Base-by-base conservation (phyloP, 108 stramenopile species). In the Epithemia pelagica region DNA sequence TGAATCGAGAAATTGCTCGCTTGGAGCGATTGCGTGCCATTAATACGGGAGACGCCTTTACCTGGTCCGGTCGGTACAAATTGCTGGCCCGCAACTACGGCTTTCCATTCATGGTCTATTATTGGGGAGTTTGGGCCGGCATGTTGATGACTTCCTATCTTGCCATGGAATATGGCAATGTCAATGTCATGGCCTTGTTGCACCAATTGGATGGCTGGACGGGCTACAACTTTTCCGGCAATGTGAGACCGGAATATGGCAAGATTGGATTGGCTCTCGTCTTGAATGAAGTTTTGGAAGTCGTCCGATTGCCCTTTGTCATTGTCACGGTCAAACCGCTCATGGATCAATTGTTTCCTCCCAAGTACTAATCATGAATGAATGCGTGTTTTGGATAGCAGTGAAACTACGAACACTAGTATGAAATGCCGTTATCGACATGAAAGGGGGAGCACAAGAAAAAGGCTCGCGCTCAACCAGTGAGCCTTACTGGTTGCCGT, bases 31-130 rank as follows among this genome's bases (percentile, higher is more conserved):
- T 89, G 10, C 73, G 87, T 26, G 86, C 77, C 10, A 94, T 94
- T 61, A 91, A 94, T 73, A 94, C 90, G 8, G 93, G 93, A 24
- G 93, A 94, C 66, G 61, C 88, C 19, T 91, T 86, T 65, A 89
- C 93, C 0, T 72, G 82, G 66, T 73, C 87, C 59, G 93, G 93
- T 26, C 77, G 86, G 26, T 88, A 90, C 78, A 94, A 94, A 70
- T 76, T 78, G 22, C 74, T 94, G 21, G 60, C 75, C 32, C 63
- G 80, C 51, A 88, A 94, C 57, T 94, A 94, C 60, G 93, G 87
- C 0, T 63, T 91, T 64, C 85, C 84, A 0, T 74, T 91, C 19
- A 58, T 91, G 60, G 88, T 82, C 30, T 94, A 82, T 70, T 92
- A 89, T 56, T 86, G 90, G 87, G 68, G 78, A 22, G 78, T 82